phyloP scores from a whole-genome alignment of 768 basidiomycete species.

The Lepiota venenata region DNA sequence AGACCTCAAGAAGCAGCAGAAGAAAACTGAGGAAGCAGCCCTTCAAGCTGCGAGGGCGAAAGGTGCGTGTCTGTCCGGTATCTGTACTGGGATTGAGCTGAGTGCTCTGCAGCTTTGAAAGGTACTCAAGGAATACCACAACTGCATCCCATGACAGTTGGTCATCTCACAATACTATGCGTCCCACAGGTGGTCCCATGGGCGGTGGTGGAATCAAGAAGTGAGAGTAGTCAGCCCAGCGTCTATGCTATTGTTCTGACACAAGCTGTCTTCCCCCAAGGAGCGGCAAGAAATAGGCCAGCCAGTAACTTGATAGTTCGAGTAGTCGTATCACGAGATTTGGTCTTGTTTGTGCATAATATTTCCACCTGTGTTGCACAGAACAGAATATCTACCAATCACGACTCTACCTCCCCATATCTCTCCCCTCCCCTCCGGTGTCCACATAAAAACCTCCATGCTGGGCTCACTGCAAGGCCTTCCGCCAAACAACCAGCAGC shows the following conservation, averaged over 20 bases:
- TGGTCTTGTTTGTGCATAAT: constrained; percentile 37
- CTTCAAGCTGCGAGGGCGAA: constrained; percentile 70
- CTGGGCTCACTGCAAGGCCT: constrained; percentile 67
- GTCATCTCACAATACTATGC: constrained; percentile 10
- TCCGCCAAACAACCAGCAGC: constrained; percentile 54
- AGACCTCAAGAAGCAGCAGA: constrained; percentile 73
- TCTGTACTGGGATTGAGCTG: constrained; percentile 1
- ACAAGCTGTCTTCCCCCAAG: constrained; percentile 29
- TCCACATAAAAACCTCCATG: constrained; percentile 44
- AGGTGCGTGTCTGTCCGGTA: constrained; percentile 38
- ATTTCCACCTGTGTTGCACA: constrained; percentile 17
- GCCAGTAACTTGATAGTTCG: not conserved
- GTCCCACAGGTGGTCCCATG: constrained; percentile 56
- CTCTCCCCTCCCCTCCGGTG: constrained; percentile 13
- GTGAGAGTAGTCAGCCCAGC: constrained; percentile 40
- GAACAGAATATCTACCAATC: constrained; percentile 19
- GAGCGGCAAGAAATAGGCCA: constrained; percentile 65
- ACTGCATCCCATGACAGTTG: not conserved
- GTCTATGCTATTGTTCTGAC: not conserved
- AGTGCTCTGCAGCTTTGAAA: constrained; percentile 45
- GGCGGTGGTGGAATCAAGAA: constrained; percentile 83
- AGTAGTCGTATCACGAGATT: constrained; percentile 21
- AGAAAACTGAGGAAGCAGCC: constrained; percentile 72
- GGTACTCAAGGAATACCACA: too few species aligned
- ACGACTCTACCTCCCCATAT: constrained; percentile 18